A percentile compares a stretch with the other conserved stretches of the same genome.
These are phyloP conservation scores for Hypoxylon trugodes DNA, from an alignment of 495 filamentous ascomycete genomes.

Conservation along the genomic window DNA sequence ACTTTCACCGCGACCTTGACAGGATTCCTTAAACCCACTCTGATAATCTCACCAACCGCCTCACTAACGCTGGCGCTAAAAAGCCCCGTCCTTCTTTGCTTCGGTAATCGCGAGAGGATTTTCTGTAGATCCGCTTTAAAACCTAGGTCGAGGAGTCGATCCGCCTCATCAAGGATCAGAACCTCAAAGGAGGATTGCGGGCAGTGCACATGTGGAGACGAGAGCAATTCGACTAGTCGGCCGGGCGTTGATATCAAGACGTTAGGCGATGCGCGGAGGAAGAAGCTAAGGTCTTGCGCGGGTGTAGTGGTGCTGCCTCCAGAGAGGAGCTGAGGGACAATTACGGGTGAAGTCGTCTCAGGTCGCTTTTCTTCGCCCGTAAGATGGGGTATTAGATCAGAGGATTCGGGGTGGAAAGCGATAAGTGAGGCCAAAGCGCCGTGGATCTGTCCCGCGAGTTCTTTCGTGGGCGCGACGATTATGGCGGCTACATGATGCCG, in stretches of 20 bases:
- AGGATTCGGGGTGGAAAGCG: conserved; percentile 82
- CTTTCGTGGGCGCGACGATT: conserved; percentile 90
- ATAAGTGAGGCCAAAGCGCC: conserved; percentile 79
- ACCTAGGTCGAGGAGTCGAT: conserved; percentile 90
- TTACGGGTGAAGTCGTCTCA: conserved; percentile 59
- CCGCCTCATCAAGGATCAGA: conserved; percentile 93
- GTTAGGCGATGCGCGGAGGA: conserved; percentile 83
- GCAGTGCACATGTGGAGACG: conserved; percentile 89
- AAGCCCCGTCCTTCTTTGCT: conserved; percentile 90
- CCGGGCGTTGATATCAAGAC: conserved; percentile 89
- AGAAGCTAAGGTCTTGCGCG: conserved; percentile 82
- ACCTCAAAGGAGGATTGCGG: conserved; percentile 88
- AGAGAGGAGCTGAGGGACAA: conserved; percentile 88
- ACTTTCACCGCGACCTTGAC: conserved; percentile 94
- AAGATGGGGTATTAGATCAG: conserved; percentile 61
- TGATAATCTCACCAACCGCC: conserved; percentile 88
- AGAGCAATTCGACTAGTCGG: conserved; percentile 84
- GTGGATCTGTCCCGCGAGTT: conserved; percentile 90
- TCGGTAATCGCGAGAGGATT: conserved; percentile 85
- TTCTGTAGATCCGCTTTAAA: conserved; percentile 90
- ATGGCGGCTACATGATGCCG: conserved; percentile 90
- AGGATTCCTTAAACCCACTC: conserved; percentile 90
- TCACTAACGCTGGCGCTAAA: conserved; percentile 95
- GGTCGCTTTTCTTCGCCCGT: conserved; percentile 63
- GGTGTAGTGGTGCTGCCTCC: conserved; percentile 77